Evolutionary conservation across 495 filamentous ascomycete genomes (phyloP), one percentile per base, ranked within the genome.

Genomic region (Penicilliopsis zonata): DNA sequence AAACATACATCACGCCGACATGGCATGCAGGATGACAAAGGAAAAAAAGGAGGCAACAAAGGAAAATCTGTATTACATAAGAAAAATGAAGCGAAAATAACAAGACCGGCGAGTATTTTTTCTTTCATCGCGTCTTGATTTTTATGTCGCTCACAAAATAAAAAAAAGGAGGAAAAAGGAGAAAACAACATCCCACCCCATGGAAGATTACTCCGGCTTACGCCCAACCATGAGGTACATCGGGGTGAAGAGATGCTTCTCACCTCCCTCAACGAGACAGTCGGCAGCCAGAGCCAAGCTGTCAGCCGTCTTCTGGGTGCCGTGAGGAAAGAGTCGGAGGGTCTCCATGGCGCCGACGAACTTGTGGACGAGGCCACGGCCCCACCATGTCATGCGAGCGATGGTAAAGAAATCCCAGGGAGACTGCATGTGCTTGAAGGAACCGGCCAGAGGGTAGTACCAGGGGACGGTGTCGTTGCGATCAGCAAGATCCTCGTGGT

Each of bases 151-250:
- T 8, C 21, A 31, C 24, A 22, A 21, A 34, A 19, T 21, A 13
- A 28, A 14, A 21, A 14, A 40, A 23, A 35, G n/a, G 36, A 7
- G 20, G 4, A 36, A 19, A 9, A 26, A 17, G 0, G 13, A 29
- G 28, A 30, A 13, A 28, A 5, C 26, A 8, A 28, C 5, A 28
- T 9, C 7, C 9, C 5, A 28, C 7, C 13, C 16, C 4, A 19
- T 25, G 12, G 5, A 19, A 9, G 10, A 16, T 52, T 63, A 66
- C 54, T 63, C 54, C 28, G 88, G 84, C 67, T 98, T 98, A 61
- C 86, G 74, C 22, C 73, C 90, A 35, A 98, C 76, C 90, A 98
- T 95, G 54, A 98, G 64, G 66, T 95, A 96, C 90, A 98, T 98
- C 22, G 90, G 90, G 0, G 90, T 98, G 65, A 98, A 98, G 12